Evolutionary conservation across 805 yeast species (phyloP).

Genomic region (Lipomyces sp.): DNA sequence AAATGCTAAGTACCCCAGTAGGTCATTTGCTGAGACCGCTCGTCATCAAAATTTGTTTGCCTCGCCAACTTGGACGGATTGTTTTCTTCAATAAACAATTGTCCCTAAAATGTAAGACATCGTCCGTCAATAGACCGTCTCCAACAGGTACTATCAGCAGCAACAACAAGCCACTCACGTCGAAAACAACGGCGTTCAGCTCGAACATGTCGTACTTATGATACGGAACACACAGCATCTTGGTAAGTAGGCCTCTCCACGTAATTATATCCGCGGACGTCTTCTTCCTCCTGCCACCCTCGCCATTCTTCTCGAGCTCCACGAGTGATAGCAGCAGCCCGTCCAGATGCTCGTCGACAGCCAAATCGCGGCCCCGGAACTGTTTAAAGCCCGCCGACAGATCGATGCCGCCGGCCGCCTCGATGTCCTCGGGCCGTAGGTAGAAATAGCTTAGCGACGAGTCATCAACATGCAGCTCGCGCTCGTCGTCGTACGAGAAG

Average conservation of each 20-base stretch:
- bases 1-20: conserved; percentile 31
- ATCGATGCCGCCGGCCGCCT: conserved; percentile 56
- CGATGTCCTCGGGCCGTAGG: conserved; percentile 57
- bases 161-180: conserved; percentile 37
- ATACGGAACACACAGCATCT: conserved; percentile 66
- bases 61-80: conserved; percentile 32
- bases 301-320: conserved; percentile 50
- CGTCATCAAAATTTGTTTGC: conserved; percentile 25
- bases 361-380: conserved; percentile 55
- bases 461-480: conserved; percentile 45
- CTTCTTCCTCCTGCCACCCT: conserved; percentile 38
- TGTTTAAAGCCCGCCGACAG: conserved; percentile 61
- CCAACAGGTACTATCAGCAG: too few relatives aligned
- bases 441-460: conserved; percentile 68
- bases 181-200: conserved; percentile 64
- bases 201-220: conserved; percentile 54
- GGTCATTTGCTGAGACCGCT: conserved; percentile 35
- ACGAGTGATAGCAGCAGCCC: conserved; percentile 57
- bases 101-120: conserved; percentile 35
- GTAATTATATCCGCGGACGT: conserved; percentile 64
- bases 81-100: conserved; percentile 45
- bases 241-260: conserved; percentile 81
- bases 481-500: conserved; percentile 58
- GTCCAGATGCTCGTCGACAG: conserved; percentile 49
- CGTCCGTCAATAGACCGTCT: neutral